These are phyloP conservation scores for Triglochin maritima DNA, from an alignment of 106 monocot genomes.

Conservation along the genomic window DNA sequence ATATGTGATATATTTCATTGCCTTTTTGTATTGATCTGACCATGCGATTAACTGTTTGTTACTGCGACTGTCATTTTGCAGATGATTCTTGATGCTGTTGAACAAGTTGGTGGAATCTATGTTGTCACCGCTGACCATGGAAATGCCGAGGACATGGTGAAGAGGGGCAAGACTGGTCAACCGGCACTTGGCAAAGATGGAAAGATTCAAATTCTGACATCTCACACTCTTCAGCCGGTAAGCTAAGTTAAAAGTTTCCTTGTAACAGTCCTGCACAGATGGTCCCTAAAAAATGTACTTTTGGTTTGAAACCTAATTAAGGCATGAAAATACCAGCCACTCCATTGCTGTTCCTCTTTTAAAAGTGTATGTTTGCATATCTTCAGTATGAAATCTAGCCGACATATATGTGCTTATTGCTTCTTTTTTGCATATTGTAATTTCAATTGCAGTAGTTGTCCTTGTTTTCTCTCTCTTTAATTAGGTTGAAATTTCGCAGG, in stretches of 20 bases:
- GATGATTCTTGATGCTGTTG: constrained; percentile 27
- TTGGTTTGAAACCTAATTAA: too few relatives aligned
- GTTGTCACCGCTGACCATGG: constrained; percentile 30
- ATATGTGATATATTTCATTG: too few relatives aligned
- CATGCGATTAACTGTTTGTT: not conserved
- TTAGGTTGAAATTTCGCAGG: constrained; percentile 26
- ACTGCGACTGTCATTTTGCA: not conserved
- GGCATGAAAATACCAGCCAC: too few relatives aligned
- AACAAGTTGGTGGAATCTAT: constrained; percentile 21
- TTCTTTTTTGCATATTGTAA: not conserved
- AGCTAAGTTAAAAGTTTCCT: not conserved
- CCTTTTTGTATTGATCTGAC: too few relatives aligned
- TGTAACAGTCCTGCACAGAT: not conserved
- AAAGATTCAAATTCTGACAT: constrained; percentile 25
- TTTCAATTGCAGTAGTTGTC: not conserved
- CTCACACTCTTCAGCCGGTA: constrained; percentile 36
- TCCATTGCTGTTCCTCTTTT: too few relatives aligned
- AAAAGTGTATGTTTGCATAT: too few relatives aligned
- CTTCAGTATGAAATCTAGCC: too few relatives aligned
- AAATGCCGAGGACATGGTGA: constrained; percentile 34
- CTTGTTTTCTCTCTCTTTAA: constrained; percentile 1
- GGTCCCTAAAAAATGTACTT: too few relatives aligned
- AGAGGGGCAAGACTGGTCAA: constrained; percentile 21
- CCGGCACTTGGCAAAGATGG: constrained; percentile 17
- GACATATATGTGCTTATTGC: not conserved